A percentile compares a stretch with the other conserved stretches of the same genome.
Evolutionary conservation across 768 basidiomycete genomes (phyloP).

Genomic region (Psilocybe subaeruginosa): DNA sequence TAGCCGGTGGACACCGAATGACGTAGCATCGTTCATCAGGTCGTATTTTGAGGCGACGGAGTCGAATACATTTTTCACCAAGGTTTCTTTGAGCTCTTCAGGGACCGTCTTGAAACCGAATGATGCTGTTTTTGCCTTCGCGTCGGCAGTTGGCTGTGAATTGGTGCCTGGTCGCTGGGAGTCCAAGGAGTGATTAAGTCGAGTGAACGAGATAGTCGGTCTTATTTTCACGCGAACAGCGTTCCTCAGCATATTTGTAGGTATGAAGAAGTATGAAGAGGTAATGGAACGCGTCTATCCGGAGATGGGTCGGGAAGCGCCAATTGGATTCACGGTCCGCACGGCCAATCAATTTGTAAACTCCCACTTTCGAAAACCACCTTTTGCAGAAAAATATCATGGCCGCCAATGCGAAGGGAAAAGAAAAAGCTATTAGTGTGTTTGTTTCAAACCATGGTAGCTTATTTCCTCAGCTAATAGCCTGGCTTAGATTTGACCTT

Average conservation of each 20-base stretch:
- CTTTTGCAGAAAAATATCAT: constrained; percentile 19
- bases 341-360: constrained; percentile 10
- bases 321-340: constrained; percentile 9
- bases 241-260: constrained; percentile 28
- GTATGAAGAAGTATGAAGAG: background rate
- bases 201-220: constrained; percentile 10
- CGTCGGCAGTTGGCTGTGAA: background rate
- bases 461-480: background rate
- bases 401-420: constrained; percentile 41
- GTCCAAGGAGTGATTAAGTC: constrained; percentile 27
- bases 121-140: constrained; percentile 61
- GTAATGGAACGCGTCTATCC: background rate
- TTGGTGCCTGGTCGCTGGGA: constrained; percentile 12
- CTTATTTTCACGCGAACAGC: constrained; percentile 20
- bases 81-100: constrained; percentile 82
- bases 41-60: constrained; percentile 96
- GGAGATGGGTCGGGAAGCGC: background rate
- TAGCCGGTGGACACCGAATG: constrained; percentile 91
- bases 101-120: constrained; percentile 94
- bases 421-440: constrained; percentile 44
- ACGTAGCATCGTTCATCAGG: constrained; percentile 99
- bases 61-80: constrained; percentile 93
- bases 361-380: constrained; percentile 14
- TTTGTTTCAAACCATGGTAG: background rate
- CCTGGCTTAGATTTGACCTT: constrained; percentile 18